These are phyloP conservation scores for Penicillium coprophilum DNA, from an alignment of 495 filamentous ascomycete genomes.

Conservation along the genomic window DNA sequence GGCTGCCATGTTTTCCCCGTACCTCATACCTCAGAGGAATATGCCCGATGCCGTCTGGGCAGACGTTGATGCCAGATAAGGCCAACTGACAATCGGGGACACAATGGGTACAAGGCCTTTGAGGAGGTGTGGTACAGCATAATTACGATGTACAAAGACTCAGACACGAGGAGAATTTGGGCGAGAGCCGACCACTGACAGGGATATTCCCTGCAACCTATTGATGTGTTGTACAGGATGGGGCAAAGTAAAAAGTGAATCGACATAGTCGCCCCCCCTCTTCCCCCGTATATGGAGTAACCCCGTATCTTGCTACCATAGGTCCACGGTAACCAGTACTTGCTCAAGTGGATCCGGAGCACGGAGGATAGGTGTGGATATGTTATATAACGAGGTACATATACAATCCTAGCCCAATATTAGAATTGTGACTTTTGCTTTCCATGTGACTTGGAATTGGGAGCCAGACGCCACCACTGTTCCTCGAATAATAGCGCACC, in stretches of 20 bases:
- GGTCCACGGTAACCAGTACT: neutral
- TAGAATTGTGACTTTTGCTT: neutral
- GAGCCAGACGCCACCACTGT: slow-evolving; percentile 1
- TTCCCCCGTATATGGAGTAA: slow-evolving; percentile 6
- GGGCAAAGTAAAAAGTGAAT: neutral
- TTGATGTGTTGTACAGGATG: slow-evolving; percentile 14
- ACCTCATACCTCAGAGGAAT: neutral
- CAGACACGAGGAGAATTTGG: slow-evolving; percentile 11
- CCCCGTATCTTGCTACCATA: neutral
- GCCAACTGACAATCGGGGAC: slow-evolving; percentile 1
- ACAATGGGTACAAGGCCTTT: slow-evolving; percentile 17
- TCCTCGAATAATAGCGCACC: slow-evolving; percentile 22
- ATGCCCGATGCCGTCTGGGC: slow-evolving; percentile 15
- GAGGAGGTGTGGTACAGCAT: slow-evolving; percentile 5
- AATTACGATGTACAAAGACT: slow-evolving; percentile 3
- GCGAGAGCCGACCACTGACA: slow-evolving; percentile 2
- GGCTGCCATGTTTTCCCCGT: slow-evolving; percentile 12
- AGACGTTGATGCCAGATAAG: slow-evolving; percentile 20
- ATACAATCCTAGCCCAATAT: neutral
- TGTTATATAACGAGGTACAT: neutral
- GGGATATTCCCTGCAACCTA: slow-evolving; percentile 12
- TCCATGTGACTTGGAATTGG: slow-evolving; percentile 5
- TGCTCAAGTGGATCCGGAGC: neutral
- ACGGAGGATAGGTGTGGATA: neutral
- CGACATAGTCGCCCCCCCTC: no score